Percentiles rank a stretch among this genome's conserved stretches.
Conservation (phyloP, 129 eudicot species). For the Lonicera japonica region DNA sequence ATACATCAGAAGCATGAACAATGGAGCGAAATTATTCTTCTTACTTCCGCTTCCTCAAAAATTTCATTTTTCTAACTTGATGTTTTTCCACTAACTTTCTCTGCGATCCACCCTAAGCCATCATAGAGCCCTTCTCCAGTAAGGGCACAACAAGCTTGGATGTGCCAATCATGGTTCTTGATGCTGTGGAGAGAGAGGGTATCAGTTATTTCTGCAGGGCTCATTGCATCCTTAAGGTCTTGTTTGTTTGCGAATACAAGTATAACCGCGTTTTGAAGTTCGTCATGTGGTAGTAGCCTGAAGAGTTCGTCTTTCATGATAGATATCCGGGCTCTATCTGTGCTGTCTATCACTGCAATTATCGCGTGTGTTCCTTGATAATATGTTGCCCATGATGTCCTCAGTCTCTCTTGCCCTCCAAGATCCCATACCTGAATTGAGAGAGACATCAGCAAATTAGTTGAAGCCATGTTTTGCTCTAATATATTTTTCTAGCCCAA, state of each 20-base stretch:
- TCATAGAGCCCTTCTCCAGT: conserved; percentile 92
- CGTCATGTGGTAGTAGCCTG: conserved; percentile 74
- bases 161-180: conserved; percentile 95
- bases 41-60: not conserved
- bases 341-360: conserved; percentile 87
- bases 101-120: conserved; percentile 90
- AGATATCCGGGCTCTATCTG: conserved; percentile 78
- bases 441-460: not conserved
- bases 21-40: not conserved
- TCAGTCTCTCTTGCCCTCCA: conserved; percentile 84
- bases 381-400: conserved; percentile 94
- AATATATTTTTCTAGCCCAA: no score
- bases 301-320: conserved; percentile 83
- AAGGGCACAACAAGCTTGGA: conserved; percentile 82
- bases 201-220: conserved; percentile 92
- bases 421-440: conserved; percentile 77
- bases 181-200: conserved; percentile 88
- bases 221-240: conserved; percentile 91
- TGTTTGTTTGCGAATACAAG: conserved; percentile 88
- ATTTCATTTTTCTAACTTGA: conserved; percentile 23
- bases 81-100: conserved; percentile 67
- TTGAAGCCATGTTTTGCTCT: no score
- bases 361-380: conserved; percentile 92
- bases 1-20: not conserved
- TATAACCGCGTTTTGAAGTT: conserved; percentile 71